Evolutionary conservation across 768 basidiomycete species (phyloP).

Genomic region (Botryobasidium botryosum): DNA sequence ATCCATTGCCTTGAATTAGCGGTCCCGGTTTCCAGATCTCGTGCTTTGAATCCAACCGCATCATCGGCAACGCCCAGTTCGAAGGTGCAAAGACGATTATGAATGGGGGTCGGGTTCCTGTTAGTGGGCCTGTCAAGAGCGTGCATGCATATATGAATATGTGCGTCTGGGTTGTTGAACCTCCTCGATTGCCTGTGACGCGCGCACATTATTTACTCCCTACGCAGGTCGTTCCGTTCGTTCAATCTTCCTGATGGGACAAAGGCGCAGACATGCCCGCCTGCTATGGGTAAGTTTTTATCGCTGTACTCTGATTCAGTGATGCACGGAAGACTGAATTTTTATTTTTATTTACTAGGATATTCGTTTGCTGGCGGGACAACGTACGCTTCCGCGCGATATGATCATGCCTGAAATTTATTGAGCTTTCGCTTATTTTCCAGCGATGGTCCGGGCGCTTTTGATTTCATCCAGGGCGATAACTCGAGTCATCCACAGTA

Average conservation of each 20-base stretch:
- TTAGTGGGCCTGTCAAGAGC: conserved; percentile 45
- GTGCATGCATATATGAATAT: conserved; percentile 60
- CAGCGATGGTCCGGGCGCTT: conserved; percentile 65
- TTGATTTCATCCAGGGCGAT: conserved; percentile 62
- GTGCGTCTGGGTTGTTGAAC: conserved; percentile 24
- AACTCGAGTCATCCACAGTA: conserved; percentile 44
- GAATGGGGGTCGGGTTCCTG: conserved; percentile 30
- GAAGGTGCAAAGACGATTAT: conserved; percentile 49
- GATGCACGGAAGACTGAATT: not conserved
- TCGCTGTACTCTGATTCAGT: not conserved
- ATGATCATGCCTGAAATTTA: not conserved
- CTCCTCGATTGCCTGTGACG: not conserved
- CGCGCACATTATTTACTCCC: too few species aligned
- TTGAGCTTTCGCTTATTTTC: not conserved
- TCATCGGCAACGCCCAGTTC: conserved; percentile 57
- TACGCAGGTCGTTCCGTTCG: conserved; percentile 38
- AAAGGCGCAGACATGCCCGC: conserved; percentile 51
- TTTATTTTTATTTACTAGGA: conserved; percentile 26
- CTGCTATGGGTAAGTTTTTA: conserved; percentile 48
- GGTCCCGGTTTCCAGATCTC: conserved; percentile 62
- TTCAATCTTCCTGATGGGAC: conserved; percentile 54
- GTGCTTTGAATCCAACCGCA: conserved; percentile 56
- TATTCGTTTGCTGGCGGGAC: conserved; percentile 68
- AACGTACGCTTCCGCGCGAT: conserved; percentile 32
- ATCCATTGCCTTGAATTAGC: conserved; percentile 15